Evolutionary conservation across 208 protist genomes (phyloP).

Genomic region (Leishmania amazonensis): DNA sequence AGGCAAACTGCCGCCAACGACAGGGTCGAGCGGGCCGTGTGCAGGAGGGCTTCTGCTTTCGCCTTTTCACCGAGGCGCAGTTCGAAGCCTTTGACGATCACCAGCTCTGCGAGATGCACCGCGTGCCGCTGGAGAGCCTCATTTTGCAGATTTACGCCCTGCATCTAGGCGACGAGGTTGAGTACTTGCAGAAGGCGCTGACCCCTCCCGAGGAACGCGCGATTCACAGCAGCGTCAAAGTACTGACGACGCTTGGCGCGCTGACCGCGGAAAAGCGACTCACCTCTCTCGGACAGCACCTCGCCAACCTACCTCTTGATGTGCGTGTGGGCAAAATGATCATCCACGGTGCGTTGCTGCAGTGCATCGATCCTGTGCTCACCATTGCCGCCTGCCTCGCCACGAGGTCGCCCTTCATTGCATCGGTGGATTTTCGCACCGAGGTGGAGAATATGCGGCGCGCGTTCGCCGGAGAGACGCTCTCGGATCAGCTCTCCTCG

Average conservation of each 20-base stretch:
- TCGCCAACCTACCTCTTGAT: conserved; percentile 93
- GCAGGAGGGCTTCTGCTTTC: conserved; percentile 94
- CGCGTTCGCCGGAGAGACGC: conserved; percentile 67
- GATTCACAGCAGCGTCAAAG: conserved; percentile 85
- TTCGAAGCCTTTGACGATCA: conserved; percentile 86
- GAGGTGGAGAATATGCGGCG: conserved; percentile 84
- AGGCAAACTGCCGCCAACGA: conserved; percentile 95
- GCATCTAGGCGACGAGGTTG: conserved; percentile 87
- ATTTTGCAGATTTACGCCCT: conserved; percentile 94
- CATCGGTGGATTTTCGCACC: conserved; percentile 87
- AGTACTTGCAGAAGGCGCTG: conserved; percentile 89
- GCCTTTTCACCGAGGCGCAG: conserved; percentile 92
- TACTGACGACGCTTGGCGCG: conserved; percentile 84
- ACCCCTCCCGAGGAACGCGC: conserved; percentile 81
- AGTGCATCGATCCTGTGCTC: conserved; percentile 96
- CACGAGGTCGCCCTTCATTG: conserved; percentile 90
- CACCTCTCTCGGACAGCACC: conserved; percentile 90
- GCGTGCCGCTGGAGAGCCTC: conserved; percentile 95
- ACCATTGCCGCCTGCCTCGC: conserved; percentile 95
- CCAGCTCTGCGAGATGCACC: conserved; percentile 96
- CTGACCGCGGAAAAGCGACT: conserved; percentile 84
- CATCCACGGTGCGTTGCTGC: conserved; percentile 93
- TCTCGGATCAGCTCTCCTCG: conserved; percentile 89
- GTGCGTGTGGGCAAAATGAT: conserved; percentile 95
- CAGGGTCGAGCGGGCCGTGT: conserved; percentile 96